Evolutionary conservation across 371 early-diverging fungal genomes (phyloP), one percentile per base, ranked within the genome.

Genomic region (Rhizopus microsporus): DNA sequence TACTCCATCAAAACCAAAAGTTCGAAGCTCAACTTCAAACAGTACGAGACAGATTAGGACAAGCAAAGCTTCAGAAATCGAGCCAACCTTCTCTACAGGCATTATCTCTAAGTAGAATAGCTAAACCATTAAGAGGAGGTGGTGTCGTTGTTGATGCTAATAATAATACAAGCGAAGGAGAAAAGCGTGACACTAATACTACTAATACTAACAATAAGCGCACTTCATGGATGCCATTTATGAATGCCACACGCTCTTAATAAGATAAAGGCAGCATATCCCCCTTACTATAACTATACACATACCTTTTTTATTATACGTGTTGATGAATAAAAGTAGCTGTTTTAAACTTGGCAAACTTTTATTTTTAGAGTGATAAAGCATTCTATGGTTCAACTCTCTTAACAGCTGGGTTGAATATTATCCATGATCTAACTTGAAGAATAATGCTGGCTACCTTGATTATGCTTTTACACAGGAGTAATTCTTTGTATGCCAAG

Each of bases 121-220:
- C 95, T 61, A 95, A 95, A 75, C 98, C 97, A 32, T 73, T 97
- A 55, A 85, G 95, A 51, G 97, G 97, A 34, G 91, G 94, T 31
- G 87, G 67, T 57, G 74, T 60, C 38, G 74, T 59, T 40, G 62
- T 65, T n/a, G 68, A 69, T 29, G 54, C 52, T 44, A 35, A 9
- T 31, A 17, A 37, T 17, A 51, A 42, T 46, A 43, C 15, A 2
- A 54, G 45, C 16, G 60, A 63, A 17, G 49, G 51, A 15, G 67
- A 67, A 8, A 71, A 71, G n/a, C 67, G 68, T 17, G 66, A 67
- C 12, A 29, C 46, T 29, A 37, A 67, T n/a, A 29, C 46, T 29
- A 37, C 45, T 12, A 59, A 64, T 32, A 67, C 64, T 59, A 66
- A 67, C 51, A 64, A 62, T 32, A 70, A 69, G 53, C 72, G 72